Conservation (phyloP, 2,329 filamentous ascomycete species). For the Fusarium liriodendri region DNA sequence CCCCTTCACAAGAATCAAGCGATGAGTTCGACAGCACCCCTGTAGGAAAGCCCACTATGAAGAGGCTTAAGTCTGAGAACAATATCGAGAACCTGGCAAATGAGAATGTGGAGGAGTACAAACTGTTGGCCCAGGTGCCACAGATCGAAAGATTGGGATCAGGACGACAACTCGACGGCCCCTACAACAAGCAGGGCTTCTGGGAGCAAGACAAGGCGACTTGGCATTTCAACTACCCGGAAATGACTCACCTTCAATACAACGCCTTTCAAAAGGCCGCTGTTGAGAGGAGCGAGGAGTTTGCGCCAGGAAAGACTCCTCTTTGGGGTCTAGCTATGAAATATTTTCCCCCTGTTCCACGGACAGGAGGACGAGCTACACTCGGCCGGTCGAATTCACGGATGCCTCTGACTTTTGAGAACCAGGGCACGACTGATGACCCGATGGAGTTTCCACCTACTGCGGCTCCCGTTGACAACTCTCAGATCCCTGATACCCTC, state of each 20-base stretch:
- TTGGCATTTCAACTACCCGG: conserved; percentile 72
- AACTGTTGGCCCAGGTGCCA: conserved; percentile 61
- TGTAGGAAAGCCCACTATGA: conserved; percentile 61
- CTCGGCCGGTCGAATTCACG: conserved; percentile 19
- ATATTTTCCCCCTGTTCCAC: conserved; percentile 63
- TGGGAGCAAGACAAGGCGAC: conserved; percentile 68
- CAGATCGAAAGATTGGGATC: conserved; percentile 61
- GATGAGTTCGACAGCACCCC: conserved; percentile 60
- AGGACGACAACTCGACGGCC: conserved; percentile 67
- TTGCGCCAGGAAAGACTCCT: conserved; percentile 61
- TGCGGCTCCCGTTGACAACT: conserved; percentile 41
- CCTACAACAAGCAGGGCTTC: conserved; percentile 66
- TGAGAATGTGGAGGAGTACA: conserved; percentile 56
- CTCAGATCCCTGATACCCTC: conserved; percentile 51
- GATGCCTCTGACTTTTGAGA: conserved; percentile 38
- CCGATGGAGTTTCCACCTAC: conserved; percentile 47
- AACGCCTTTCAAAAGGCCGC: conserved; percentile 67
- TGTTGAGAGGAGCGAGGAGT: conserved; percentile 61
- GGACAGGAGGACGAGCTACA: conserved; percentile 22
- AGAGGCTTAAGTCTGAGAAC: conserved; percentile 65
- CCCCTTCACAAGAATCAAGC: conserved; percentile 59
- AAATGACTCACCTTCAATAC: conserved; percentile 71
- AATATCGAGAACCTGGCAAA: conserved; percentile 51
- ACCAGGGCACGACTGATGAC: conserved; percentile 41
- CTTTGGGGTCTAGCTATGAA: conserved; percentile 69